Evolutionary conservation across 2,329 filamentous ascomycete species (phyloP), one percentile per base, ranked within the genome.

Genomic region (Phialophora macrospora): DNA sequence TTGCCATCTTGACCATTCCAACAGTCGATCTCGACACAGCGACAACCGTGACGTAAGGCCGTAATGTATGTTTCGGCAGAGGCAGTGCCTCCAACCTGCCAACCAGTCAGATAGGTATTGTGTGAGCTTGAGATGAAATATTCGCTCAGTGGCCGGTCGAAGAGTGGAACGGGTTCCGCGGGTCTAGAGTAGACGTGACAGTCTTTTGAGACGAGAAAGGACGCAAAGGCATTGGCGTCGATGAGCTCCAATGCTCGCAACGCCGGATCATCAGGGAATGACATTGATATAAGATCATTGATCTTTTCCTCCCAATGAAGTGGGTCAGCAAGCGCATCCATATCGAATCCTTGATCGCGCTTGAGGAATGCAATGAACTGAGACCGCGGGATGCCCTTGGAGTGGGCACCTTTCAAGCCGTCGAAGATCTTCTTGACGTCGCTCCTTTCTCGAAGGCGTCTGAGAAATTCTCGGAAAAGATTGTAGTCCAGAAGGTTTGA

Each of bases 51-150:
- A 69, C 91, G 88, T 6, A 99, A 84, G 2, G 93, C 92, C 8
- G 88, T 88, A 72, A 98, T 96, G 79, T 99, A 99, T 51, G 93
- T 93, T 77, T 99, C 95, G 1, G 96, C 91, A 74, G 93, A 98
- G 1, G 95, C 97, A 52, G 91, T 87, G 30, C 94, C 94, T 11
- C 88, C 90, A 1, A 98, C 89, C 77, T 99, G 95, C 61, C 93
- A 89, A 14, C 95, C 95, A 4, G 96, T 83, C 0, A 99, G 88
- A 74, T 99, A 99, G 0, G 95, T 99, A 78, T 99, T 99, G 83
- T 99, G 95, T 1, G 95, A 98, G 80, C 93, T 97, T 1, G 94
- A 98, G 71, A 99, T 95, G 81, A 93, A 97, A 78, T 99, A 99
- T 75, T 98, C 94, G 75, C 96, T 97, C 76, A 98, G 82, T 0